A percentile compares a stretch with the other conserved stretches of the same genome.
These are phyloP conservation scores for Fusarium albosuccineum DNA, from an alignment of 2,329 filamentous ascomycete genomes.

Conservation along the genomic window DNA sequence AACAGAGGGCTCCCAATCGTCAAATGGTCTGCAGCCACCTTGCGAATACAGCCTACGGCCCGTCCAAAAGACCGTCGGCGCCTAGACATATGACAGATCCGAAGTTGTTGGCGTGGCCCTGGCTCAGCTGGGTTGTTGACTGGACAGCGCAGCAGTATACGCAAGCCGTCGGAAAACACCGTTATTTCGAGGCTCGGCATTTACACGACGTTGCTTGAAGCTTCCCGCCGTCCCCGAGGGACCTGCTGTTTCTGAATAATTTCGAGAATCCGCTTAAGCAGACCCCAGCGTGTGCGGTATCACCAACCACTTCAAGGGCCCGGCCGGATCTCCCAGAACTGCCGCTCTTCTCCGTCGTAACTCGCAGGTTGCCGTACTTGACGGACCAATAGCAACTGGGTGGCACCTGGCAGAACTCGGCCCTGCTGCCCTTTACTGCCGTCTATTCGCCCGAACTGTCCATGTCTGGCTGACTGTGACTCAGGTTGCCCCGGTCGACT, in stretches of 20 bases:
- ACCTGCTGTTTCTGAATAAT: slow-evolving; percentile 25
- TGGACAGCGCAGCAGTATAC: slow-evolving; percentile 2
- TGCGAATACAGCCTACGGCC: neutral
- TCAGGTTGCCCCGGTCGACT: neutral
- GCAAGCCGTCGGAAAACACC: slow-evolving; percentile 28
- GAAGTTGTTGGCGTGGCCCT: neutral
- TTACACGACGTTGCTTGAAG: slow-evolving; percentile 28
- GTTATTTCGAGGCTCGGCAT: slow-evolving; percentile 20
- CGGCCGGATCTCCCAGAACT: neutral
- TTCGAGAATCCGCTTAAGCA: neutral
- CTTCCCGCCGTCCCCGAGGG: slow-evolving; percentile 1
- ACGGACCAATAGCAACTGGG: slow-evolving; percentile 21
- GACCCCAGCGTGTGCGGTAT: slow-evolving; percentile 12
- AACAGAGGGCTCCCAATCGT: neutral
- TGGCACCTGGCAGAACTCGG: slow-evolving; percentile 6
- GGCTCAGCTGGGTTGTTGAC: neutral
- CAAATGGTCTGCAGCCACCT: slow-evolving; percentile 1
- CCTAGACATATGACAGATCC: neutral
- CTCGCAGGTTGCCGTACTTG: slow-evolving; percentile 6
- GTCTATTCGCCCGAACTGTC: slow-evolving; percentile 1
- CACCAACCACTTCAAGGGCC: slow-evolving; percentile 3
- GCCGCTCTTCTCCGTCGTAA: slow-evolving; percentile 20
- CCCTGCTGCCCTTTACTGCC: neutral
- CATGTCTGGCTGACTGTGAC: neutral
- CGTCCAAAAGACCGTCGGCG: neutral